phyloP scores from a whole-genome alignment of 495 filamentous ascomycete genomes.

The Aspergillus nidulans region DNA sequence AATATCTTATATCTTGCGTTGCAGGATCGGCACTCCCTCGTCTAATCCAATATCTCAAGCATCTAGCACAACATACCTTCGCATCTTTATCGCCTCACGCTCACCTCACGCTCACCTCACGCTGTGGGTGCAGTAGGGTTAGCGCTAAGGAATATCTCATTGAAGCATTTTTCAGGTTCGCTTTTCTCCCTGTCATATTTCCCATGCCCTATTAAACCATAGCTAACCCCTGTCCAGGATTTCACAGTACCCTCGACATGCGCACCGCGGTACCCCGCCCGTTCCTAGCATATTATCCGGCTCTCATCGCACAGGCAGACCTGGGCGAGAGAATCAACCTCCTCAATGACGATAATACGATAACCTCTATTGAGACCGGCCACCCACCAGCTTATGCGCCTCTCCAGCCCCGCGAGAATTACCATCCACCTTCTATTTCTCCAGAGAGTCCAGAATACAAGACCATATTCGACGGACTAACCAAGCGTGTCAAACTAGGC shows the following conservation, averaged over 20 bases:
- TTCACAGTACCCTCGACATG: constrained; percentile 25
- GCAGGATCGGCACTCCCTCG: constrained; percentile 24
- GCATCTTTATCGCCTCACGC: constrained; percentile 24
- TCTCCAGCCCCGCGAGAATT: constrained; percentile 17
- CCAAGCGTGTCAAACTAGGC: constrained; percentile 28
- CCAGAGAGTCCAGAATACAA: background rate
- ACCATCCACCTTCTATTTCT: constrained; percentile 14
- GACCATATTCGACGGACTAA: constrained; percentile 11
- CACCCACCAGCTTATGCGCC: constrained; percentile 16
- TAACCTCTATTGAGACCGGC: constrained; percentile 11
- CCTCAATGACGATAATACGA: constrained; percentile 2
- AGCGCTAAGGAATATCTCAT: constrained; percentile 21
- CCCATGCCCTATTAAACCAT: background rate
- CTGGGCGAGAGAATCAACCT: constrained; percentile 24
- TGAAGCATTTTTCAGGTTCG: constrained; percentile 32
- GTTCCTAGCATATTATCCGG: constrained; percentile 33
- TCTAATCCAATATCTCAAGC: constrained; percentile 20
- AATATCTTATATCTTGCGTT: background rate
- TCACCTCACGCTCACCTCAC: constrained; percentile 2
- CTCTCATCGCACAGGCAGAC: constrained; percentile 21
- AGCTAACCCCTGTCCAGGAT: constrained; percentile 14
- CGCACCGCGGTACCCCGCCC: constrained; percentile 27
- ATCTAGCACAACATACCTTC: constrained; percentile 28
- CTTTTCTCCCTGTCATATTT: background rate
- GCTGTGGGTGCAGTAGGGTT: constrained; percentile 17